Evolutionary conservation across 1,139 yeast species (phyloP).

Genomic region (Sugiyamaella neomexicana): DNA sequence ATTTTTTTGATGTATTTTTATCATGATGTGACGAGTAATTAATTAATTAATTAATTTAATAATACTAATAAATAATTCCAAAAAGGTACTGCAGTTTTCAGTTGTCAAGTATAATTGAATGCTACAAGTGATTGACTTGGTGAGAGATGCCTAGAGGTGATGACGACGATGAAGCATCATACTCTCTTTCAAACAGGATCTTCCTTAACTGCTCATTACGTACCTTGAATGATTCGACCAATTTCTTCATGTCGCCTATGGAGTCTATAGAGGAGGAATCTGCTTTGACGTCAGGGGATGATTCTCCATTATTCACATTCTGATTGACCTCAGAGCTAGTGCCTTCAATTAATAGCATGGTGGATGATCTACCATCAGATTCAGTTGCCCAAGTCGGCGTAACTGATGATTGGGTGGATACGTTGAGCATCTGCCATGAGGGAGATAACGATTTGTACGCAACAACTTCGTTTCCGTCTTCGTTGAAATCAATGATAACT

Average conservation of each 20-base stretch:
- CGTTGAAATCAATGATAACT: slow-evolving; percentile 42
- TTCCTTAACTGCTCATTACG: slow-evolving; percentile 30
- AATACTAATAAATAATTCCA: slow-evolving; percentile 1
- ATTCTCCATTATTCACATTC: background rate
- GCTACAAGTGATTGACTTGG: background rate
- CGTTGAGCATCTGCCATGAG: slow-evolving; percentile 41
- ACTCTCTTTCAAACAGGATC: slow-evolving; percentile 12
- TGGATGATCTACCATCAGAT: slow-evolving; percentile 20
- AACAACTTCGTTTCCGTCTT: slow-evolving; percentile 35
- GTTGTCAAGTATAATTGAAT: background rate
- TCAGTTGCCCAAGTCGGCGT: slow-evolving; percentile 27
- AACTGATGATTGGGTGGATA: slow-evolving; percentile 23
- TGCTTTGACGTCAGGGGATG: background rate
- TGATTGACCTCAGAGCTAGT: slow-evolving; percentile 22
- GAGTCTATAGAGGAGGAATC: slow-evolving; percentile 9
- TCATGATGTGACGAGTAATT: slow-evolving; percentile 12
- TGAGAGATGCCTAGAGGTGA: background rate
- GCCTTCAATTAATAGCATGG: slow-evolving; percentile 29
- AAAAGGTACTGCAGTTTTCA: background rate
- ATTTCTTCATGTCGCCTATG: slow-evolving; percentile 20
- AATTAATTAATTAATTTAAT: slow-evolving; percentile 1
- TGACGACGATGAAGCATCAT: background rate
- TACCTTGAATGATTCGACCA: slow-evolving; percentile 28
- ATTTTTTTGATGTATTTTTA: slow-evolving; percentile 10
- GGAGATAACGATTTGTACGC: slow-evolving; percentile 40